Base-by-base conservation (phyloP, 176 grass and related monocot species). In the Eremochloa ophiuroides region DNA sequence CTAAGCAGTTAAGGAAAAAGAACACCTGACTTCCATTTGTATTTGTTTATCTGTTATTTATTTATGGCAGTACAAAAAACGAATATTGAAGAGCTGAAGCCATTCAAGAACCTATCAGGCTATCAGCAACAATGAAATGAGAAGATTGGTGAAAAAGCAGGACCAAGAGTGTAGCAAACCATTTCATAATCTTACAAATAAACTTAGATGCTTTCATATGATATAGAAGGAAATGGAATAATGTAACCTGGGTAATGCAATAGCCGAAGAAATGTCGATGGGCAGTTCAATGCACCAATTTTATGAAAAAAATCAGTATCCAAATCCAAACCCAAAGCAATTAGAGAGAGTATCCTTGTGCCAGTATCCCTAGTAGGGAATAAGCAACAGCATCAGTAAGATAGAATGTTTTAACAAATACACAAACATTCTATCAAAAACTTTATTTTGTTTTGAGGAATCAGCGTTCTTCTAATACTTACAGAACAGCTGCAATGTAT, bases 241-340 rank as follows among this genome's bases (percentile, higher is more conserved):
- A 30, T 39, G 22, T 82, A 41, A 88, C 91, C 92, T 87, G 87
- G 92, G 59, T 94, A 97, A 89, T 92, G 92, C 83, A 97, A 80
- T 50, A 94, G 39, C 50, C 85, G 88, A 83, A 97, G 56, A 87
- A 88, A 69, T 70, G 63, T 43, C 41, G 74, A 83, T 0, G 86
- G 86, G 60, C 28, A 26, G 69, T 73, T 37, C 4, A 83, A 58
- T n/a, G 80, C 86, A 56, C 80, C 86, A 66, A 67, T 47, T 1
- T 79, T 79, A 29, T 80, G 76, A 71, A 97, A 97, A 31, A 85
- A 94, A 46, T 94, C 74, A 81, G 87, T 77, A 84, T 97, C 87
- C 14, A 94, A 83, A 61, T 92, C 58, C 80, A 97, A 85, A 81
- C 89, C 75, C 81, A 92, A 66, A 77, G 89, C 85, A 90, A 94